phyloP scores from a whole-genome alignment of 2,329 filamentous ascomycete genomes.

The Penicillium olsonii region DNA sequence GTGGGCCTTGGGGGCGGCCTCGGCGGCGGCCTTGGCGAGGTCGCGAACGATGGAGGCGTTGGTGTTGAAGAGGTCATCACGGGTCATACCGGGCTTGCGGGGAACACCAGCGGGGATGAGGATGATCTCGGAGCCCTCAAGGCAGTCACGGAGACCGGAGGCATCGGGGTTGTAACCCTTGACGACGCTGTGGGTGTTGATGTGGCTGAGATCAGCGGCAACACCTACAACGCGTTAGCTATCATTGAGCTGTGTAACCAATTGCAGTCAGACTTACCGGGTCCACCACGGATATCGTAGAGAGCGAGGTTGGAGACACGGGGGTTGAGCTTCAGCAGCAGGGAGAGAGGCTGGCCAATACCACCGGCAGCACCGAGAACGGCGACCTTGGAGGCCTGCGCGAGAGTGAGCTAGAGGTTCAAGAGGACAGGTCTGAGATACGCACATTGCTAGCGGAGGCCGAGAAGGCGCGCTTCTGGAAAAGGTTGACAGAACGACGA shows the following conservation, averaged over 20 bases:
- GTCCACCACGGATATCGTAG: constrained; percentile 94
- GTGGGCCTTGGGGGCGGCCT: constrained; percentile 87
- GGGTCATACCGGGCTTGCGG: constrained; percentile 99
- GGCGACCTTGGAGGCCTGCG: constrained; percentile 91
- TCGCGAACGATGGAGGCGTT: constrained; percentile 99
- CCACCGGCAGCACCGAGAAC: constrained; percentile 96
- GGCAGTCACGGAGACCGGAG: constrained; percentile 72
- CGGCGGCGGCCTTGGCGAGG: constrained; percentile 90
- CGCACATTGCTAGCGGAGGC: constrained; percentile 75
- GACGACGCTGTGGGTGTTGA: constrained; percentile 98
- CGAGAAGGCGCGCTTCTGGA: constrained; percentile 80
- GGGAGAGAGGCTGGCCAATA: constrained; percentile 96
- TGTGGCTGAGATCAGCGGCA: constrained; percentile 95
- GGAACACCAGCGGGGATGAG: constrained; percentile 98
- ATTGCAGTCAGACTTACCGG: constrained; percentile 62
- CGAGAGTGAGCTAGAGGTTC: constrained; percentile 14
- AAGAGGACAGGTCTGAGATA: constrained; percentile 12
- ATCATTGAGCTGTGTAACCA: constrained; percentile 5
- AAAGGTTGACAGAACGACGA: constrained; percentile 54
- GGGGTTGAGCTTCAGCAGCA: constrained; percentile 98
- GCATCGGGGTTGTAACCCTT: constrained; percentile 81
- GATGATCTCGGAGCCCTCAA: constrained; percentile 89
- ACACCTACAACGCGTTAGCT: constrained; percentile 66
- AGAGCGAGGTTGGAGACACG: constrained; percentile 90
- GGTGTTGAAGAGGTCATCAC: constrained; percentile 99